Conservation (phyloP, 164 flowering plant genomes). For the Annona squamosa region DNA sequence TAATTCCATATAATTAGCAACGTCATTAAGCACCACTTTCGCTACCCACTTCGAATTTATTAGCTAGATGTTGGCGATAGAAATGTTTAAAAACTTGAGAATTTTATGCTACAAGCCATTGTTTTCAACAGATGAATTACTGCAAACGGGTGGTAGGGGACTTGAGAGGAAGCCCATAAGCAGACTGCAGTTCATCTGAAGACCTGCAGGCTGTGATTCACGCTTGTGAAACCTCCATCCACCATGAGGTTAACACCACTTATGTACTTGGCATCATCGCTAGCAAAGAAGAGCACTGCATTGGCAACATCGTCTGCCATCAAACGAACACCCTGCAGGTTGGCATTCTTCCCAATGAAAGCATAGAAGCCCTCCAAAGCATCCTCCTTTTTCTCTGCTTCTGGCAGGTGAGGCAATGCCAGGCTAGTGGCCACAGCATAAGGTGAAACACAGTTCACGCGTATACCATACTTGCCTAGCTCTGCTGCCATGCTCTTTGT, state of each 20-base stretch:
- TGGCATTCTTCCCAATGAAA: constrained; percentile 37
- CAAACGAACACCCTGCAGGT: constrained; percentile 58
- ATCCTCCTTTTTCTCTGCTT: constrained; percentile 59
- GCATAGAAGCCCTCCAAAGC: constrained; percentile 37
- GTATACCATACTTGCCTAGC: constrained; percentile 67
- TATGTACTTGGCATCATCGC: constrained; percentile 71
- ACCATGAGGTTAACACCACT: constrained; percentile 79
- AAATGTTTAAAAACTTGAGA: too few species aligned
- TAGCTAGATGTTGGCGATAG: too few species aligned
- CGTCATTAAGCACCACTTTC: too few species aligned
- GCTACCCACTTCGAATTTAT: too few species aligned
- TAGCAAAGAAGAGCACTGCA: constrained; percentile 66
- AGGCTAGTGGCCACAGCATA: constrained; percentile 48
- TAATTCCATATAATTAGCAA: too few species aligned
- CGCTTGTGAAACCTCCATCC: constrained; percentile 68
- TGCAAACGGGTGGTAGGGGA: too few species aligned
- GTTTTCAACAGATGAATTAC: too few species aligned
- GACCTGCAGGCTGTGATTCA: constrained; percentile 55
- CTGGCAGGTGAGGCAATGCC: constrained; percentile 68
- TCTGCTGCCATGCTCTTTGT: constrained; percentile 78
- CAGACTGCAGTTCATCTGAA: constrained; percentile 34
- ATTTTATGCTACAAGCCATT: too few species aligned
- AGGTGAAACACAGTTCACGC: constrained; percentile 90
- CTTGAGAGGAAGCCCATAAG: too few species aligned
- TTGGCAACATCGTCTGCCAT: constrained; percentile 65